phyloP scores from a whole-genome alignment of 176 grass and related monocot genomes.

The Leersia perrieri region DNA sequence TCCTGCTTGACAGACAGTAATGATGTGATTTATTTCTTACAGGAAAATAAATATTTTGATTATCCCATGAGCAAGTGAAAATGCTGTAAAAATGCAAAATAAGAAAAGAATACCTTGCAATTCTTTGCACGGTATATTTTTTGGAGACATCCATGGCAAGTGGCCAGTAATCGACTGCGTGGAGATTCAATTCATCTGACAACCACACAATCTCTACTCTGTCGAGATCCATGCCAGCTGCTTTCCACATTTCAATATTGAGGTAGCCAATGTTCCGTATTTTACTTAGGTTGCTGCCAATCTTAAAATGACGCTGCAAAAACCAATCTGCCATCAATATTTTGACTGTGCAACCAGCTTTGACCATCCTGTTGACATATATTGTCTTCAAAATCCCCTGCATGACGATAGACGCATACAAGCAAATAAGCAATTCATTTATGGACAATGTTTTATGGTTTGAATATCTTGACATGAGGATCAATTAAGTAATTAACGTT shows the following conservation, averaged over 20 bases:
- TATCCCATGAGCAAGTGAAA: not conserved
- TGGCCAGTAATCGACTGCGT: not conserved
- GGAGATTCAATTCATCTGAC: slow-evolving; percentile 4
- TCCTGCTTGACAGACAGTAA: not conserved
- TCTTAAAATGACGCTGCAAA: not conserved
- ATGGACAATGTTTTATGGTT: not conserved
- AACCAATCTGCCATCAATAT: slow-evolving; percentile 19
- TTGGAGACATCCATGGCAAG: slow-evolving; percentile 1
- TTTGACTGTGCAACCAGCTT: not conserved
- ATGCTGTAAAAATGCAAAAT: not conserved
- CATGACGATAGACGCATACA: not conserved
- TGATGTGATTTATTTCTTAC: not conserved
- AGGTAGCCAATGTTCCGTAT: not conserved
- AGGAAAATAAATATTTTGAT: not conserved
- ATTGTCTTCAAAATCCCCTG: not conserved
- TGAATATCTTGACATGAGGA: no score
- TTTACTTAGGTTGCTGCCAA: not conserved
- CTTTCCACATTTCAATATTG: slow-evolving; percentile 13
- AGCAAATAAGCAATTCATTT: not conserved
- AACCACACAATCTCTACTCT: slow-evolving; percentile 14
- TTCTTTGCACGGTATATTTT: slow-evolving; percentile 17
- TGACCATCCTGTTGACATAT: not conserved
- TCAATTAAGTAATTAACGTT: no score
- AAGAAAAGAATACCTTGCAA: not conserved
- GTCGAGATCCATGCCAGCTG: not conserved